Conservation (phyloP, 2,329 filamentous ascomycete species). For the Alternaria sp. region DNA sequence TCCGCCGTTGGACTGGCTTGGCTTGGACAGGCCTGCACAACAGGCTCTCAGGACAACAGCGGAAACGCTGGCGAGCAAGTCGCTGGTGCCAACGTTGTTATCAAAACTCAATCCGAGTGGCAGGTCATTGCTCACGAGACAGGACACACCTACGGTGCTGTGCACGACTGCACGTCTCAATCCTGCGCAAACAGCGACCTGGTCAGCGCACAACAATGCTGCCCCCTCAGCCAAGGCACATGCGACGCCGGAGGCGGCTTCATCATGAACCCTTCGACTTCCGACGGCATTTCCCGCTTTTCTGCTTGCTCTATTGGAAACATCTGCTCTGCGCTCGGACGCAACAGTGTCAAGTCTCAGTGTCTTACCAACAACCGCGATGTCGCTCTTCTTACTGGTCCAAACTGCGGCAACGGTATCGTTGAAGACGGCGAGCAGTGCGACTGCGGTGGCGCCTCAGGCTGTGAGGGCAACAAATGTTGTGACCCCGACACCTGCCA, state of each 20-base stretch:
- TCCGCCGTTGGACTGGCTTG: constrained; percentile 90
- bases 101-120: constrained; percentile 84
- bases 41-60: constrained; percentile 56
- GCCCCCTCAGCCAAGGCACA: constrained; percentile 69
- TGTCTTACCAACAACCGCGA: constrained; percentile 88
- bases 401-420: constrained; percentile 94
- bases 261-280: constrained; percentile 96
- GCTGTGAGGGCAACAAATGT: constrained; percentile 78
- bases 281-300: constrained; percentile 74
- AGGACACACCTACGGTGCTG: constrained; percentile 93
- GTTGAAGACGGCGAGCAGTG: constrained; percentile 94
- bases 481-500: constrained; percentile 88
- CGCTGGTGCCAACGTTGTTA: constrained; percentile 86
- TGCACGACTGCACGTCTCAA: constrained; percentile 83
- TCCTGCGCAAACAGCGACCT: constrained; percentile 70
- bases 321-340: constrained; percentile 83
- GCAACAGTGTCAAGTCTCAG: constrained; percentile 74
- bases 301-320: constrained; percentile 91
- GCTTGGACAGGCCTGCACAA: constrained; percentile 84
- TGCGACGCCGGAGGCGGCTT: constrained; percentile 82
- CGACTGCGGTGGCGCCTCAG: constrained; percentile 81
- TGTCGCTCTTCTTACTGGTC: constrained; percentile 79
- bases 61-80: constrained; percentile 70
- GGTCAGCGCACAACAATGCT: constrained; percentile 73
- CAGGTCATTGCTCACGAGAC: constrained; percentile 95